A percentile compares a stretch with the other conserved stretches of the same genome.
These are phyloP conservation scores for Collariella sp. DNA, from an alignment of 495 filamentous ascomycete species.

Conservation along the genomic window DNA sequence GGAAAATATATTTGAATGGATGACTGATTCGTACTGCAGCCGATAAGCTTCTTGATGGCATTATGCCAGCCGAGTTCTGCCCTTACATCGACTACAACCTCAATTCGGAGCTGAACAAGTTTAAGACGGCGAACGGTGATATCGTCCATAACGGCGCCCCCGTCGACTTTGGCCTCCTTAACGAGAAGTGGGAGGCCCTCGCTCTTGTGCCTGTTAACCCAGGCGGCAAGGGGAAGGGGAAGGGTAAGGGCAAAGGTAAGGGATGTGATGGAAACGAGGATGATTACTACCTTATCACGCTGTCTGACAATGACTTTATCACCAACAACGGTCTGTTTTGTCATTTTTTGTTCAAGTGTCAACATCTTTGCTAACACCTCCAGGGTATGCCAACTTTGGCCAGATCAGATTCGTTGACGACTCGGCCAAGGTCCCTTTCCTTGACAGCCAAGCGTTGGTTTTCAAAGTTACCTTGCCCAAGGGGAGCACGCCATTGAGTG, in stretches of 20 bases:
- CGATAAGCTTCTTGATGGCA: slow-evolving; percentile 21
- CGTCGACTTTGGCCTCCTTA: slow-evolving; percentile 33
- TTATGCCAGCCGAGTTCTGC: slow-evolving; percentile 59
- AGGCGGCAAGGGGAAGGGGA: slow-evolving; percentile 11
- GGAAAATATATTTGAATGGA: too few relatives aligned
- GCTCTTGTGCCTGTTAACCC: slow-evolving; percentile 53
- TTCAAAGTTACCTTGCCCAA: slow-evolving; percentile 58
- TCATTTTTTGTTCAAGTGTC: background rate
- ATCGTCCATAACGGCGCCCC: slow-evolving; percentile 1
- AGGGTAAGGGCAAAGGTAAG: background rate
- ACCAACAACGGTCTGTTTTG: slow-evolving; percentile 58
- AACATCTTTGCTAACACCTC: background rate
- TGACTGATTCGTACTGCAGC: slow-evolving; percentile 14
- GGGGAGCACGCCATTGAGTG: slow-evolving; percentile 16
- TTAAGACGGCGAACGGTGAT: slow-evolving; percentile 26
- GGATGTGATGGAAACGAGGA: slow-evolving; percentile 32
- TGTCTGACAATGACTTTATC: slow-evolving; percentile 75
- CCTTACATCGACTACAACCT: slow-evolving; percentile 67
- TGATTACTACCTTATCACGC: slow-evolving; percentile 61
- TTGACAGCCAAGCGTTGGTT: slow-evolving; percentile 64
- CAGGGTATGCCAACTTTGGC: slow-evolving; percentile 57
- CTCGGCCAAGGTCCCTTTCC: slow-evolving; percentile 45
- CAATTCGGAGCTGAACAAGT: slow-evolving; percentile 56
- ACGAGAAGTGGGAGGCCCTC: slow-evolving; percentile 80
- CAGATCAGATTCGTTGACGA: slow-evolving; percentile 50